Evolutionary conservation across 2,329 filamentous ascomycete species (phyloP).

Genomic region (Pochonia chlamydosporia): DNA sequence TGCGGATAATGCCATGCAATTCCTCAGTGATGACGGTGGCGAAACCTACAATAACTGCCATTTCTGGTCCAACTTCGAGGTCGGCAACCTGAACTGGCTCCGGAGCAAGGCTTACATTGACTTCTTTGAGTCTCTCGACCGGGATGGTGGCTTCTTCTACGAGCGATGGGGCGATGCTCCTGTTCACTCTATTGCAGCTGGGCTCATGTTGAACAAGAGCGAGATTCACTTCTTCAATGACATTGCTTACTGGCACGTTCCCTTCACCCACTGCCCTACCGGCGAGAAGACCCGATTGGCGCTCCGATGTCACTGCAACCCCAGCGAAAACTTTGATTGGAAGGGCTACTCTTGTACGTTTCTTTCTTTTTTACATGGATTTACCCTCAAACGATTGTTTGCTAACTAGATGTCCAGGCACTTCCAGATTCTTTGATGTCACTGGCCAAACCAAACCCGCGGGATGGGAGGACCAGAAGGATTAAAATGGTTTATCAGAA

Average conservation of each 20-base stretch:
- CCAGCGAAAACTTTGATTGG: slow-evolving; percentile 98
- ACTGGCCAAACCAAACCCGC: slow-evolving; percentile 77
- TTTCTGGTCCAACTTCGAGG: slow-evolving; percentile 99
- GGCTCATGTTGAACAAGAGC: slow-evolving; percentile 81
- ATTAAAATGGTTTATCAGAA: neutral
- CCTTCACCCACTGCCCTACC: slow-evolving; percentile 96
- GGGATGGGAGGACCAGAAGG: slow-evolving; percentile 57
- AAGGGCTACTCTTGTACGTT: slow-evolving; percentile 93
- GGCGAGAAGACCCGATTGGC: slow-evolving; percentile 78
- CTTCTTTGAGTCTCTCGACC: slow-evolving; percentile 83
- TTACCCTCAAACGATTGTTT: too few species aligned
- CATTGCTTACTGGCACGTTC: slow-evolving; percentile 96
- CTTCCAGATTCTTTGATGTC: slow-evolving; percentile 77
- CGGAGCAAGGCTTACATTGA: slow-evolving; percentile 83
- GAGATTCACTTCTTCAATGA: slow-evolving; percentile 99
- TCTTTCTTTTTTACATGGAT: neutral
- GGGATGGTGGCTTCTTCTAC: slow-evolving; percentile 96
- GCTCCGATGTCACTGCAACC: slow-evolving; percentile 90
- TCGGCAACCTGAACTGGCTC: slow-evolving; percentile 90
- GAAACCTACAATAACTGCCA: slow-evolving; percentile 96
- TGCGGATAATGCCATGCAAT: slow-evolving; percentile 79
- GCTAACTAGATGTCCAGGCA: slow-evolving; percentile 33
- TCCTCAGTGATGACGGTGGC: slow-evolving; percentile 86
- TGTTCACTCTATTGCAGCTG: slow-evolving; percentile 94
- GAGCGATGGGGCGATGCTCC: slow-evolving; percentile 98